Evolutionary conservation across 2,329 filamentous ascomycete genomes (phyloP).

Genomic region (Pseudogymnoascus pannorum): DNA sequence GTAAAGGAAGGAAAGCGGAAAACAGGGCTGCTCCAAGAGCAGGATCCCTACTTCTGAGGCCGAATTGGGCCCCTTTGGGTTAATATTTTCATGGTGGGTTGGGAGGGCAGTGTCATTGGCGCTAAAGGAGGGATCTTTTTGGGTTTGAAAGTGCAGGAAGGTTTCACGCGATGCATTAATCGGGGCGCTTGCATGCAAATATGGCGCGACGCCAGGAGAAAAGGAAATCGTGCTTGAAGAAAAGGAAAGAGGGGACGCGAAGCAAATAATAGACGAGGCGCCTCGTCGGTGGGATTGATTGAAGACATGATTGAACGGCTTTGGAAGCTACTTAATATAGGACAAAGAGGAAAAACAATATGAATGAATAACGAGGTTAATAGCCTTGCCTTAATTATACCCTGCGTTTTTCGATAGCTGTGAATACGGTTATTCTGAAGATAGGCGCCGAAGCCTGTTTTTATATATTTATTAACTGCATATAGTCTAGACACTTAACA

Average conservation of each 20-base stretch:
- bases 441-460: neutral
- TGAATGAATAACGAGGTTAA: slow-evolving; percentile 4
- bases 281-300: neutral
- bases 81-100: slow-evolving; percentile 8
- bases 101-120: neutral
- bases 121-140: neutral
- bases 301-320: slow-evolving; percentile 8
- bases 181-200: neutral
- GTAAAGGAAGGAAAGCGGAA: slow-evolving; percentile 10
- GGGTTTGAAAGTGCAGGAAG: neutral
- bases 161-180: neutral
- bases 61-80: neutral
- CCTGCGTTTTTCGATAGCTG: neutral
- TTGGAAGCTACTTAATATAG: slow-evolving; percentile 8
- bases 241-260: neutral
- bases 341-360: neutral
- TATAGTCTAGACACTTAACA: neutral
- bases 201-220: neutral
- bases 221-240: neutral
- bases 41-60: neutral
- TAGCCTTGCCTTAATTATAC: slow-evolving; percentile 4
- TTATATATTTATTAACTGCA: neutral
- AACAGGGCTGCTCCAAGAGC: neutral
- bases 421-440: neutral
- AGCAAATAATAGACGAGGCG: slow-evolving; percentile 6